Conservation (phyloP, 2,329 filamentous ascomycete genomes). For the Phialophora tarda region DNA sequence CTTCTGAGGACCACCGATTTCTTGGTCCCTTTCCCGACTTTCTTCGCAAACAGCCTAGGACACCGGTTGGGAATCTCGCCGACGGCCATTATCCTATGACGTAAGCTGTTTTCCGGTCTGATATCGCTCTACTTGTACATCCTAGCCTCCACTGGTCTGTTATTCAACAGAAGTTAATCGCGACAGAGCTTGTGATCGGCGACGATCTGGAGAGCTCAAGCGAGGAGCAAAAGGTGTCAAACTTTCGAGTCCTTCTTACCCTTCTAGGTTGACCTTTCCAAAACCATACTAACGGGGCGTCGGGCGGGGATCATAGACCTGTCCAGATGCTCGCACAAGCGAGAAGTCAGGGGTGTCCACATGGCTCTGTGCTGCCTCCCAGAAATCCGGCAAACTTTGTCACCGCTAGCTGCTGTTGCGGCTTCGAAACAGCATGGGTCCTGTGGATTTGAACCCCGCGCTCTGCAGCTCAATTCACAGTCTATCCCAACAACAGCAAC, state of each 20-base stretch:
- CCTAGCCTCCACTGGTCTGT: neutral
- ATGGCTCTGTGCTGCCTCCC: constrained; percentile 1
- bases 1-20: neutral
- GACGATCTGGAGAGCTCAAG: constrained; percentile 19
- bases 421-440: constrained; percentile 10
- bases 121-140: neutral
- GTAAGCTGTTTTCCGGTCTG: neutral
- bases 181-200: constrained; percentile 14
- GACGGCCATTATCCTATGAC: neutral
- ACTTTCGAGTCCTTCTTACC: neutral
- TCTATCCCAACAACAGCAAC: constrained; percentile 22
- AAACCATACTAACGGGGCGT: constrained; percentile 6
- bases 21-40: neutral
- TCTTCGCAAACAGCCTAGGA: neutral
- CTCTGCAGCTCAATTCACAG: constrained; percentile 10
- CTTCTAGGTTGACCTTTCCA: neutral
- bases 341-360: constrained; percentile 14
- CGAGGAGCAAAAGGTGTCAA: constrained; percentile 15
- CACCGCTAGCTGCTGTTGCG: constrained; percentile 5
- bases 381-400: constrained; percentile 17
- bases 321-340: constrained; percentile 18
- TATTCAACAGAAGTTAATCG: constrained; percentile 5
- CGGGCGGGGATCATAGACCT: constrained; percentile 10
- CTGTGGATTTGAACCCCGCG: constrained; percentile 17
- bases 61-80: neutral